A percentile compares a stretch with the other conserved stretches of the same genome.
Conservation (phyloP, 1,284 basidiomycete species). For the Puccinia polysora region DNA sequence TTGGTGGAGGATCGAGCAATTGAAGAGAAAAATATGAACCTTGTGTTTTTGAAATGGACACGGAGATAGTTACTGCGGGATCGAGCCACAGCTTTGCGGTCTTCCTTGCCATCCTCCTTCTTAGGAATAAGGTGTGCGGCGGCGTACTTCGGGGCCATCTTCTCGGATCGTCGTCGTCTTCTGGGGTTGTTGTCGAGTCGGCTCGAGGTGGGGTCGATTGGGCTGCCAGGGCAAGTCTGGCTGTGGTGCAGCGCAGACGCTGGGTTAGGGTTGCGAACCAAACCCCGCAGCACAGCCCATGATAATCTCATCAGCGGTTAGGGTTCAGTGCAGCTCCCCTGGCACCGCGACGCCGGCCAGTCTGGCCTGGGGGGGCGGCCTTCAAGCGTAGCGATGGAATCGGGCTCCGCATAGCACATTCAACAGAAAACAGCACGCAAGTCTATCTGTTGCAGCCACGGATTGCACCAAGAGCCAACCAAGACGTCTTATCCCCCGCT, state of each 20-base stretch:
- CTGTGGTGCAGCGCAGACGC: neutral
- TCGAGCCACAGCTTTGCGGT: constrained; percentile 60
- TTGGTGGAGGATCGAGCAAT: neutral
- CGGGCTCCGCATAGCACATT: no score
- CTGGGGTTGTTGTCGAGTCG: neutral
- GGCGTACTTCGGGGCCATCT: constrained; percentile 44
- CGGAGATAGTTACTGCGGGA: constrained; percentile 95
- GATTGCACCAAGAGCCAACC: no score
- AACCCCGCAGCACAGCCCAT: no score
- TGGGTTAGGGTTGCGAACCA: constrained; percentile 15
- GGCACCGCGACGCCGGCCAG: no score
- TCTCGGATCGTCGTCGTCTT: constrained; percentile 33
- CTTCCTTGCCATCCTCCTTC: constrained; percentile 42
- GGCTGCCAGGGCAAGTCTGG: no score
- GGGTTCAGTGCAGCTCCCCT: neutral
- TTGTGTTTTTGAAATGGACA: constrained; percentile 99
- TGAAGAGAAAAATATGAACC: constrained; percentile 61
- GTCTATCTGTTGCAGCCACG: no score
- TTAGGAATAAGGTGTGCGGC: constrained; percentile 43
- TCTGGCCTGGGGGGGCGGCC: no score
- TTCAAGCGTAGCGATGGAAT: no score
- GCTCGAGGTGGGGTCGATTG: neutral
- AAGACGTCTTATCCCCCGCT: no score
- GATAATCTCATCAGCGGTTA: constrained; percentile 15
- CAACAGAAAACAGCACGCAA: no score